A percentile compares a stretch with the other conserved stretches of the same genome.
phyloP scores from a whole-genome alignment of 768 basidiomycete genomes.

The Gyrodon lividus region DNA sequence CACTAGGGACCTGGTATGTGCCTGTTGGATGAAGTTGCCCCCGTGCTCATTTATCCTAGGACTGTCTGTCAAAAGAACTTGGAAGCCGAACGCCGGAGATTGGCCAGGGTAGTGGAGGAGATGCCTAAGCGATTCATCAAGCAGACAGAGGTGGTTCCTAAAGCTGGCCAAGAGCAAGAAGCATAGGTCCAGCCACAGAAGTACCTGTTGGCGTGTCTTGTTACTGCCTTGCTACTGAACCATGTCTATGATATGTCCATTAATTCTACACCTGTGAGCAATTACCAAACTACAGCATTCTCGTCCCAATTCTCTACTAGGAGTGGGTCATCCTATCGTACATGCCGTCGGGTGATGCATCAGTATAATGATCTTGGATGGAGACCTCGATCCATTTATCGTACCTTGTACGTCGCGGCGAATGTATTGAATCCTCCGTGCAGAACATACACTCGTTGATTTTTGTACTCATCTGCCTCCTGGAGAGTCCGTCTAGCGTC shows the following conservation, averaged over 20 bases:
- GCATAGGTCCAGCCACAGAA: background rate
- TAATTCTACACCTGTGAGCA: conserved; percentile 13
- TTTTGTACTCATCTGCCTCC: conserved; percentile 39
- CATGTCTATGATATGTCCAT: background rate
- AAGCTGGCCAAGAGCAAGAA: conserved; percentile 5
- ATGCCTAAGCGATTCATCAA: conserved; percentile 58
- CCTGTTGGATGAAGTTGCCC: conserved; percentile 1
- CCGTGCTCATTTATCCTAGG: conserved; percentile 38
- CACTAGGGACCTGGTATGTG: conserved; percentile 67
- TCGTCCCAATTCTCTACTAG: conserved; percentile 79
- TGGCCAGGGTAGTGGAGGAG: conserved; percentile 57
- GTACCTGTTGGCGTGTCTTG: background rate
- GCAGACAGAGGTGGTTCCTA: conserved; percentile 30
- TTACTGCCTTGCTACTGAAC: background rate
- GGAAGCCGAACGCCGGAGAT: conserved; percentile 50
- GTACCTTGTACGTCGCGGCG: conserved; percentile 65
- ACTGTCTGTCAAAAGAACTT: conserved; percentile 61
- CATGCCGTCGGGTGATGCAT: background rate
- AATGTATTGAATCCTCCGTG: conserved; percentile 73
- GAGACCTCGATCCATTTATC: background rate
- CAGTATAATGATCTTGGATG: background rate
- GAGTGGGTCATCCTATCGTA: conserved; percentile 54
- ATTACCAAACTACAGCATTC: conserved; percentile 51
- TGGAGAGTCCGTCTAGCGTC: conserved; percentile 55
- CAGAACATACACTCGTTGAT: conserved; percentile 63